A percentile compares a stretch with the other conserved stretches of the same genome.
These are phyloP conservation scores for Zygosaccharomyces gambellarensis DNA, from an alignment of 805 yeast genomes.

Conservation along the genomic window DNA sequence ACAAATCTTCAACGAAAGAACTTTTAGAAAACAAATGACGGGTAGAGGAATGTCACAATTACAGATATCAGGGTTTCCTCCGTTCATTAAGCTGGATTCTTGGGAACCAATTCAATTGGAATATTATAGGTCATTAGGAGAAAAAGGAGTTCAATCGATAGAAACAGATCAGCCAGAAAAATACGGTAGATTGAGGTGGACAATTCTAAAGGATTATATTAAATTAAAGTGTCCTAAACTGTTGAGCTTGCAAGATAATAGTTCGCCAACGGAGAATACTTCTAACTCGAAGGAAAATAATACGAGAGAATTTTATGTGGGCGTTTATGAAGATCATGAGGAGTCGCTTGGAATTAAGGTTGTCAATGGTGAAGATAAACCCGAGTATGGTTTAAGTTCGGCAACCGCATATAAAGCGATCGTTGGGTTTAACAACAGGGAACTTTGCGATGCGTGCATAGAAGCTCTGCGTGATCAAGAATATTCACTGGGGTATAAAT, in stretches of 20 bases:
- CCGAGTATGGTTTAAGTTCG: constrained; percentile 21
- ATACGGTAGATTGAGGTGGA: constrained; percentile 35
- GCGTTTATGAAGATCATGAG: constrained; percentile 33
- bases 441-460: constrained; percentile 25
- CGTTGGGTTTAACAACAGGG: constrained; percentile 32
- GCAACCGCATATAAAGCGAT: constrained; percentile 33
- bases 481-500: constrained; percentile 28
- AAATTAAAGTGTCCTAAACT: constrained; percentile 32
- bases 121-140: constrained; percentile 5
- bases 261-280: background rate
- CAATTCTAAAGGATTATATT: constrained; percentile 37
- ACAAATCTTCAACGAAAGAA: constrained; percentile 31
- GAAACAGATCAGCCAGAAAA: constrained; percentile 25
- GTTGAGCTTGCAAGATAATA: constrained; percentile 16
- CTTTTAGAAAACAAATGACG: constrained; percentile 35
- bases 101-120: constrained; percentile 11
- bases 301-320: constrained; percentile 35
- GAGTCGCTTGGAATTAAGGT: constrained; percentile 14
- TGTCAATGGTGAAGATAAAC: constrained; percentile 3
- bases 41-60: constrained; percentile 34
- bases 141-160: constrained; percentile 8
- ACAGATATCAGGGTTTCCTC: constrained; percentile 32
- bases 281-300: constrained; percentile 13
- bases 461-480: constrained; percentile 28
- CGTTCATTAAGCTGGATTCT: constrained; percentile 29